These are phyloP conservation scores for Zoysia matrella DNA, from an alignment of 202 grass and related monocot genomes.

Conservation along the genomic window DNA sequence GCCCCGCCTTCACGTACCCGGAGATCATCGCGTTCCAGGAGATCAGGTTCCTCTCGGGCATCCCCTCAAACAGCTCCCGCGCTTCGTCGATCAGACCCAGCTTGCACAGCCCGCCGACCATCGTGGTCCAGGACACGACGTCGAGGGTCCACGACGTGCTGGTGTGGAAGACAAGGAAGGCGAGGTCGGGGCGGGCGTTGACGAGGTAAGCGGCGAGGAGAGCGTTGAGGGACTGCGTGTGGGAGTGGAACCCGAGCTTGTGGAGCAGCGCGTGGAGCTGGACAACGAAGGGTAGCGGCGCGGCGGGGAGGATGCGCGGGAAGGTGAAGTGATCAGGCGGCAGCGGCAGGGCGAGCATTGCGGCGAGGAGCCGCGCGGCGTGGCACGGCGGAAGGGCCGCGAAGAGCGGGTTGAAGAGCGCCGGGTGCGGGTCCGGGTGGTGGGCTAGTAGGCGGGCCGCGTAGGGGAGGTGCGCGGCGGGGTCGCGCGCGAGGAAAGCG, in stretches of 20 bases:
- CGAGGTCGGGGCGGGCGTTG: slow-evolving; percentile 53
- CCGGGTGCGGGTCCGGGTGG: slow-evolving; percentile 72
- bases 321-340: slow-evolving; percentile 80
- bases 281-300: slow-evolving; percentile 44
- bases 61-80: slow-evolving; percentile 69
- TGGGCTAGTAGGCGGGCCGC: slow-evolving; percentile 60
- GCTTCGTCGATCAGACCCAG: slow-evolving; percentile 62
- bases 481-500: slow-evolving; percentile 69
- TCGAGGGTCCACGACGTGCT: slow-evolving; percentile 6
- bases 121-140: slow-evolving; percentile 80
- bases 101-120: slow-evolving; percentile 70
- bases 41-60: slow-evolving; percentile 72
- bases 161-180: slow-evolving; percentile 43
- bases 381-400: slow-evolving; percentile 49
- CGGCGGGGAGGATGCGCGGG: slow-evolving; percentile 58
- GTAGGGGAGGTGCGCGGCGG: slow-evolving; percentile 53
- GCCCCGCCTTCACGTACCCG: slow-evolving; percentile 57
- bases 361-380: slow-evolving; percentile 49
- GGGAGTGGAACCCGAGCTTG: slow-evolving; percentile 65
- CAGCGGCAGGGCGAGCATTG: slow-evolving; percentile 65
- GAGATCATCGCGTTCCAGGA: slow-evolving; percentile 97
- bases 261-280: slow-evolving; percentile 77
- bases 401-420: slow-evolving; percentile 82
- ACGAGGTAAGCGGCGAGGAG: slow-evolving; percentile 67
- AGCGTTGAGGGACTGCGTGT: slow-evolving; percentile 68